Evolutionary conservation across 345 rosid species (phyloP).

Genomic region (Citrus maxima): DNA sequence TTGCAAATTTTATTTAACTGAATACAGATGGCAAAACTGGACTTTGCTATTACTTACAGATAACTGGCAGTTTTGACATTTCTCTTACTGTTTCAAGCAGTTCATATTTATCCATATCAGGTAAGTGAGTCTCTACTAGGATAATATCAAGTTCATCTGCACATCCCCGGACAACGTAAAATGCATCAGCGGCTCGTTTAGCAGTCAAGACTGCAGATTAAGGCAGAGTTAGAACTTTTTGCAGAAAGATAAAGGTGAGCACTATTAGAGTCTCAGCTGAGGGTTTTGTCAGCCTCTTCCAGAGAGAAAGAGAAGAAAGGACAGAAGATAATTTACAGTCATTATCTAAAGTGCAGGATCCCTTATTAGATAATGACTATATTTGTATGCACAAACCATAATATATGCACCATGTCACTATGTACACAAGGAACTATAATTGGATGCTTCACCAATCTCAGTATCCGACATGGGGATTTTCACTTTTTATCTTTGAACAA

Average conservation of each 20-base stretch:
- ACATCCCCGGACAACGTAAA: constrained; percentile 28
- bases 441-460: background rate
- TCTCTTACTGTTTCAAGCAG: constrained; percentile 38
- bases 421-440: background rate
- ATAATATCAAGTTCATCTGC: constrained; percentile 36
- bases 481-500: background rate
- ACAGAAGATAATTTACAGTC: too few relatives aligned
- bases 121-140: constrained; percentile 40
- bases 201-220: constrained; percentile 42
- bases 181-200: constrained; percentile 33
- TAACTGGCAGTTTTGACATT: constrained; percentile 34
- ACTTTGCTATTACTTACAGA: constrained; percentile 27
- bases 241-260: background rate
- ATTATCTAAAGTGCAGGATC: too few relatives aligned
- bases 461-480: background rate
- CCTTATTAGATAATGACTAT: too few relatives aligned
- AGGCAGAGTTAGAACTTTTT: background rate
- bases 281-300: background rate
- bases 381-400: too few relatives aligned
- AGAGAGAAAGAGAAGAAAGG: background rate
- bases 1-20: background rate
- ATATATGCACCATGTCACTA: background rate
- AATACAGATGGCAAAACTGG: background rate
- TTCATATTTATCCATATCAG: constrained; percentile 47
- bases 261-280: background rate